Conservation (phyloP, 345 rosid species). For the Camelina hispida region DNA sequence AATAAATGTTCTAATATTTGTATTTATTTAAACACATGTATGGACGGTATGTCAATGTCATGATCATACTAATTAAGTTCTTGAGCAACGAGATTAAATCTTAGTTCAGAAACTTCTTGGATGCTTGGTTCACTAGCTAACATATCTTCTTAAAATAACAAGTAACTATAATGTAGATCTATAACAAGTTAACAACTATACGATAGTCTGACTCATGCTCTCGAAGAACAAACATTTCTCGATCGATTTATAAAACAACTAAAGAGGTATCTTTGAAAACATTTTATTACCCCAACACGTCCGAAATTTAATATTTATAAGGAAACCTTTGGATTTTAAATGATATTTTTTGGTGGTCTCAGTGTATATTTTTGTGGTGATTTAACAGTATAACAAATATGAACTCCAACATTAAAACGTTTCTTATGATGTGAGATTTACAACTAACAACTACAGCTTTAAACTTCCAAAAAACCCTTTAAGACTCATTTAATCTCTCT, state of each 20-base stretch:
- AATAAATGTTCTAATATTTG: not conserved
- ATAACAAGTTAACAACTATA: not conserved
- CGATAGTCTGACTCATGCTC: conserved; percentile 17
- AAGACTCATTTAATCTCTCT: not conserved
- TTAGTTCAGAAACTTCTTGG: conserved; percentile 30
- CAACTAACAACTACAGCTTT: not conserved
- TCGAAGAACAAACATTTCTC: not conserved
- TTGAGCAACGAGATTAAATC: conserved; percentile 7
- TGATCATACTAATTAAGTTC: not conserved
- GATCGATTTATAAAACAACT: not conserved
- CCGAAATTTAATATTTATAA: not conserved
- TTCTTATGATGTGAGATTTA: not conserved
- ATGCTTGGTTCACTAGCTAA: conserved; percentile 22
- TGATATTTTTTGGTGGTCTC: not conserved
- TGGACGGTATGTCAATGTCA: not conserved
- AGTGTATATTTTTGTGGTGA: not conserved
- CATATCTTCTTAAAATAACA: conserved; percentile 7
- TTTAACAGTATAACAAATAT: not conserved
- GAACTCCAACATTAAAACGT: no score
- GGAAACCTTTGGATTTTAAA: not conserved
- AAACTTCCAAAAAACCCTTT: not conserved
- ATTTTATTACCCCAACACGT: not conserved
- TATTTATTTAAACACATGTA: not conserved
- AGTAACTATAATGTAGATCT: conserved; percentile 17
- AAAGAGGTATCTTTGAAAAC: not conserved